phyloP scores from a whole-genome alignment of 768 basidiomycete genomes.

The Leucocoprinus sp. region DNA sequence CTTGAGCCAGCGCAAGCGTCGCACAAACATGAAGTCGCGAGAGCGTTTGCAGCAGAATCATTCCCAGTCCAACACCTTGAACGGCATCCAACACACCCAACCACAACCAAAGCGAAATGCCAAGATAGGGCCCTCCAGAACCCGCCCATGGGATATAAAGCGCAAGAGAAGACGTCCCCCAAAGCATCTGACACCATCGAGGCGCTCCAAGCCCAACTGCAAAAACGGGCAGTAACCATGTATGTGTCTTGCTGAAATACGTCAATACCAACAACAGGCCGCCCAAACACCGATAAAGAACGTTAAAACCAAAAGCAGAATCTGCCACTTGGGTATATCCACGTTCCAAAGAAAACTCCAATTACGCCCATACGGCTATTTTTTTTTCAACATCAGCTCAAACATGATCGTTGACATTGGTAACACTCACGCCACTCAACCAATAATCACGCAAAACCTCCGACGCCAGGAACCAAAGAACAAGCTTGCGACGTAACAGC shows the following conservation, averaged over 20 bases:
- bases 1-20: constrained; percentile 83
- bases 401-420: background rate
- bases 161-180: constrained; percentile 92
- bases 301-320: constrained; percentile 63
- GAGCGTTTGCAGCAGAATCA: constrained; percentile 81
- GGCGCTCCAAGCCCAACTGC: constrained; percentile 93
- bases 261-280: constrained; percentile 64
- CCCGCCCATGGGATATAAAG: constrained; percentile 95
- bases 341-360: constrained; percentile 92
- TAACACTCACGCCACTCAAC: constrained; percentile 67
- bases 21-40: constrained; percentile 93
- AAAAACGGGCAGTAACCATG: constrained; percentile 91
- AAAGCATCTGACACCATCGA: constrained; percentile 95
- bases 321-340: constrained; percentile 76
- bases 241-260: constrained; percentile 87
- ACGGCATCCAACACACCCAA: constrained; percentile 90
- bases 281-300: constrained; percentile 93
- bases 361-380: constrained; percentile 83
- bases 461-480: constrained; percentile 91
- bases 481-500: constrained; percentile 82
- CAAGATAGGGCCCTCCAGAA: constrained; percentile 76
- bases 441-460: constrained; percentile 90
- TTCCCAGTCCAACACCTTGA: constrained; percentile 89
- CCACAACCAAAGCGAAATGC: constrained; percentile 90
- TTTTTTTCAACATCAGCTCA: constrained; percentile 12